Base-by-base conservation (phyloP, 768 basidiomycete genomes). In the Termitomyces sp. region DNA sequence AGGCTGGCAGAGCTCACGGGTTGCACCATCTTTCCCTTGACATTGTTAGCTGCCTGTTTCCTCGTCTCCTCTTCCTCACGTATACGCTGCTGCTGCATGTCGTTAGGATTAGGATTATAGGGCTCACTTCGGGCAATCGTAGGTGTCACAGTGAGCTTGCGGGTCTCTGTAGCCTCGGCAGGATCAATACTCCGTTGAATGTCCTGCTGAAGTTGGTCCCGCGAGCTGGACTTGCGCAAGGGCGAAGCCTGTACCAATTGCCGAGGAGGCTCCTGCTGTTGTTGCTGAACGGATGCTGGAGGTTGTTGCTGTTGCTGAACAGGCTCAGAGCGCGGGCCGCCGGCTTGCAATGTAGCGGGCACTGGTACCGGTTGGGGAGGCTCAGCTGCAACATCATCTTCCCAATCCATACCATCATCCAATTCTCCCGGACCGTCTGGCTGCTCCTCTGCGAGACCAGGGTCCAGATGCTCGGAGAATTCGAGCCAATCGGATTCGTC, bases 391-490 rank as follows among this genome's bases (percentile, higher is more conserved):
- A 77, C 80, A 37, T 77, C 71, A 53, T 92, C 90, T 47, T 94
- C 92, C 94, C 95, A 95, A 58, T 82, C 81, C 83, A 95, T 90
- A 2, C 86, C 89, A 64, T 95, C 93, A 59, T 93, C 92, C 0
- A 81, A 82, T 52, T 89, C 88, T 78, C 51, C 49, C n/a, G 64
- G 65, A 61, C 65, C 55, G 53, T 75, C 69, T 65, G 62, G 68
- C 57, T 78, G 82, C 63, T 84, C 80, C 19, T 84, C 82, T 35
- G 75, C 78, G n/a, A 89, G 73, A 17, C 82, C 84, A 1, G 76
- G 69, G 54, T 91, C 89, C 67, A 87, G 85, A 43, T 85, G 86
- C 57, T 86, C 82, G 59, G 88, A 90, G 4, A 78, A 82, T 12
- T 84, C 86, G 32, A 58, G 11, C 57, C 57, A 58, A 16, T 58